Base-by-base conservation (phyloP, 768 basidiomycete species). In the Phylloporus scabripes region DNA sequence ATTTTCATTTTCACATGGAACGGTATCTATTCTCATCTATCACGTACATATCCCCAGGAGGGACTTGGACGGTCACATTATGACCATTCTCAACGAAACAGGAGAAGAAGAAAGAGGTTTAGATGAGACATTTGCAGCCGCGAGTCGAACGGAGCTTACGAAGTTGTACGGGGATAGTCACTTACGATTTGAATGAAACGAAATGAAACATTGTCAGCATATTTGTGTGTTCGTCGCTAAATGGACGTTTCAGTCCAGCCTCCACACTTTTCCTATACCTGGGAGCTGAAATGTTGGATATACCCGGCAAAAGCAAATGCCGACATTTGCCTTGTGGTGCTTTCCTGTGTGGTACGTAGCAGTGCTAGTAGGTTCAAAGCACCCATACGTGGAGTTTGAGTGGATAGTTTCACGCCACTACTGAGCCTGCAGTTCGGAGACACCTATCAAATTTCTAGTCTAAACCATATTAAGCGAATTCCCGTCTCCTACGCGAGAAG, bases 161-260 rank as follows among this genome's bases (percentile, higher is more conserved):
- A n/a, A 62, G 40, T 47, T 46, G 53, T 66, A 66, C 57, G 42
- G 44, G 24, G 49, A 52, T 60, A 60, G 42, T 31, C 54, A 52
- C 52, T 39, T 47, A 50, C 34, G 49, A 72, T 41, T n/a, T n/a
- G 78, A 61, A 48, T 76, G 78, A 58, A 77, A 65, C 34, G 74
- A 74, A 59, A 80, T 67, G 72, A 74, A 79, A 50, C 42, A 37
- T 49, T 64, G 57, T 34, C 52, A 63, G 65, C 37, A 45, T 36
- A 31, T 31, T 24, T 7, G 24, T 28, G 26, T 28, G 26, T 7
- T 3, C 26, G 5, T 23, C 21, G 21, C 21, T 23, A 23, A 23
- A 23, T 23, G 21, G 21, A 23, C 5, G 21, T 37, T 37, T 37
- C 17, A 37, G 18, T 18, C 17, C 9, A 17, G 36, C 7, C 17